Conservation (phyloP, 1,139 yeast genomes). For the Hemisphaericaspora subhashii region DNA sequence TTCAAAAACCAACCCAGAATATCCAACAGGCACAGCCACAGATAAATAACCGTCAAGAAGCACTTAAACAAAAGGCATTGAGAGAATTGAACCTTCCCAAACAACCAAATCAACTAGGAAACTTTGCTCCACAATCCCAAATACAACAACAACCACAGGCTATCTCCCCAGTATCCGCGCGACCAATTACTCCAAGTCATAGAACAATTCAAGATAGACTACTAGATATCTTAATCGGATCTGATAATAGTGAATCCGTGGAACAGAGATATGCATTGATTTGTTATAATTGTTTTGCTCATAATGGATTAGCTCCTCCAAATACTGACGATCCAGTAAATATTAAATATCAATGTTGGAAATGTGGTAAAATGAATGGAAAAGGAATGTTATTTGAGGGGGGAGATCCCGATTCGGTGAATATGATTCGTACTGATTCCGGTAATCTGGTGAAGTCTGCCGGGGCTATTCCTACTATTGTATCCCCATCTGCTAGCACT, state of each 20-base stretch:
- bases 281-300: conserved; percentile 61
- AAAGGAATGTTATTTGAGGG: conserved; percentile 15
- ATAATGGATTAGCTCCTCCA: conserved; percentile 85
- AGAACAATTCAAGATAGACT: conserved; percentile 43
- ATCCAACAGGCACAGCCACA: conserved; percentile 2
- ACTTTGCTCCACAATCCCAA: not conserved
- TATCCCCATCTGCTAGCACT: too few relatives aligned
- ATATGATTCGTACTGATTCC: too few relatives aligned
- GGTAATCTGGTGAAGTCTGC: too few relatives aligned
- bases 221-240: conserved; percentile 62
- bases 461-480: not conserved
- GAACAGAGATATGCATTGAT: conserved; percentile 71
- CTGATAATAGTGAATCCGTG: conserved; percentile 65
- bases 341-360: conserved; percentile 69
- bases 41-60: conserved; percentile 2
- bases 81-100: conserved; percentile 13
- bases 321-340: conserved; percentile 52
- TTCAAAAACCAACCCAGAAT: conserved; percentile 1
- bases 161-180: conserved; percentile 2
- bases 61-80: conserved; percentile 11
- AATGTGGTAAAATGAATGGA: conserved; percentile 66
- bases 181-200: conserved; percentile 5
- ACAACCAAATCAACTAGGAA: not conserved
- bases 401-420: too few relatives aligned
- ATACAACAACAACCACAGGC: conserved; percentile 1